Evolutionary conservation across 345 rosid species (phyloP).

Genomic region (Corchorus olitorius): DNA sequence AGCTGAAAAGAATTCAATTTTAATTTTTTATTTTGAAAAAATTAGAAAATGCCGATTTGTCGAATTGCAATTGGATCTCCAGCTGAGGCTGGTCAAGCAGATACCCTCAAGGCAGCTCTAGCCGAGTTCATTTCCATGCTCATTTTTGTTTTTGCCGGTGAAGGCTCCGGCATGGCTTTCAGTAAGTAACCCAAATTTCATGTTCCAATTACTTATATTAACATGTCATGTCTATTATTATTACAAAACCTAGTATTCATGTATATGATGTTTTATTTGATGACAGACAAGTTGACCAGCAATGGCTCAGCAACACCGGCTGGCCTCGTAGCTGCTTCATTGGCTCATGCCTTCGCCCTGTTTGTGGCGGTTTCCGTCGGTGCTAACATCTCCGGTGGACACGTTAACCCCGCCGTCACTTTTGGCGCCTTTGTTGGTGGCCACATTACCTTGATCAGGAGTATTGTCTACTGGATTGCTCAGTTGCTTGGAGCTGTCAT

Average conservation of each 20-base stretch:
- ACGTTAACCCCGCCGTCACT: constrained; percentile 75
- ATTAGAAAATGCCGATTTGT: constrained; percentile 44
- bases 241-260: background rate
- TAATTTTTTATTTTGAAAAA: background rate
- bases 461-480: constrained; percentile 59
- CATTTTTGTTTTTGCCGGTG: constrained; percentile 76
- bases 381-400: constrained; percentile 79
- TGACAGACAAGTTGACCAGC: constrained; percentile 55
- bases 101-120: constrained; percentile 55
- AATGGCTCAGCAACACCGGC: constrained; percentile 55
- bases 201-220: too few species aligned
- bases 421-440: constrained; percentile 75
- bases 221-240: too few species aligned
- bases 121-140: constrained; percentile 74
- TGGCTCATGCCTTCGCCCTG: constrained; percentile 62
- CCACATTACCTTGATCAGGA: constrained; percentile 51
- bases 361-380: constrained; percentile 66
- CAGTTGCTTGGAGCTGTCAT: constrained; percentile 58
- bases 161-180: constrained; percentile 82
- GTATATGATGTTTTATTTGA: background rate
- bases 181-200: constrained; percentile 31
- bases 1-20: constrained; percentile 8
- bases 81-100: constrained; percentile 46
- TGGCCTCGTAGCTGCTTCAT: constrained; percentile 58
- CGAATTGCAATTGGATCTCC: constrained; percentile 50